Base-by-base conservation (phyloP, 305 asterid species). In the Plantago lanceolata region DNA sequence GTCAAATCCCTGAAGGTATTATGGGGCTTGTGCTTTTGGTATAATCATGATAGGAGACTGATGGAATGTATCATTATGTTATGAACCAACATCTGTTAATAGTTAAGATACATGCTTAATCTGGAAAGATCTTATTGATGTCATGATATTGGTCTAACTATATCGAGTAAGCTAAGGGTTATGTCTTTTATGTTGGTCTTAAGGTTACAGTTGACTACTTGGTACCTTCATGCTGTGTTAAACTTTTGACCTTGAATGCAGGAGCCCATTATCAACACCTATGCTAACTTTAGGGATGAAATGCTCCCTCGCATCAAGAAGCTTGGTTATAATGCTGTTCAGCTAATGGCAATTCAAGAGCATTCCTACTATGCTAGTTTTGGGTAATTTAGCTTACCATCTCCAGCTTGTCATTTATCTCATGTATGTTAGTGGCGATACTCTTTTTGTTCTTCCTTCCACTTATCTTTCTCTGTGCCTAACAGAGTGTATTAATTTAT, bases 341-440 rank as follows among this genome's bases (percentile, higher is more conserved):
- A 94, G 81, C 84, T 94, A 58, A 94, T 94, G 99, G 99, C 99
- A 68, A 94, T 94, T 76, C 99, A 90, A 82, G 99, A 94, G 89
- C 99, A 94, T 76, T 88, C 99, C 49, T 94, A 94, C 74, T 94
- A 94, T 84, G 99, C 96, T 74, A 88, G 99, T 76, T 94, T 94
- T 73, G 99, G 99, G 99, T 94, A 94, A 67, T 69, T 0, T 19
- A 59, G 43, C 50, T 68, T 53, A 24, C 61, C 57, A 33, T 57
- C 16, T 54, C 29, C 54, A 17, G 29, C 58, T 45, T 58, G 57
- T 47, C 31, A 49, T 64, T 68, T 62, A 37, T 50, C 55, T 74
- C 58, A n/a, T 6, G 44, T 19, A 31, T 69, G 57, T n/a, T 26
- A 66, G 31, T 31, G 21, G 56, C 9, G 45, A 37, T 6, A 20